These are phyloP conservation scores for Hypholoma sublateritium DNA, from an alignment of 768 basidiomycete genomes.

Conservation along the genomic window DNA sequence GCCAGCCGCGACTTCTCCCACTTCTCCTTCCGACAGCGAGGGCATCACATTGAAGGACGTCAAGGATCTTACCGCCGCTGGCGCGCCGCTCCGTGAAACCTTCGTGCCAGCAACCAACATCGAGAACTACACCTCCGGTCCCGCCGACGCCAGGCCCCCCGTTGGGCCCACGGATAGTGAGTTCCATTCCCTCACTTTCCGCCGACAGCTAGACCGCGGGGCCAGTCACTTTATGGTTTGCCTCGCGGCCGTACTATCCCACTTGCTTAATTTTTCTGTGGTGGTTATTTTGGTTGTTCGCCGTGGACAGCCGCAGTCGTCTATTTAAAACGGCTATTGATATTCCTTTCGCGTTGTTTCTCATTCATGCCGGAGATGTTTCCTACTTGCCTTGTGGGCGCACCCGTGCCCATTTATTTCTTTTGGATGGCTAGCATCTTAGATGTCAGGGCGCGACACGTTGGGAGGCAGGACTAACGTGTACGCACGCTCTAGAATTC, in stretches of 20 bases:
- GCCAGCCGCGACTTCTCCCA: conserved; percentile 20
- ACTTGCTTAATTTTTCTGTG: conserved; percentile 2
- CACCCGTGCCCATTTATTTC: too few species aligned
- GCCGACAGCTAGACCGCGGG: neutral
- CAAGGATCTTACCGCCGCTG: conserved; percentile 68
- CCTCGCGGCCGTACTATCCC: neutral
- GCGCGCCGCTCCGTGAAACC: conserved; percentile 67
- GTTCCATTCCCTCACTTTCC: conserved; percentile 24
- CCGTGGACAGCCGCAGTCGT: too few species aligned
- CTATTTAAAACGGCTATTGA: too few species aligned
- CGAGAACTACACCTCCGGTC: conserved; percentile 70
- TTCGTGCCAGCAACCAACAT: conserved; percentile 76
- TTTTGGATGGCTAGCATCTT: too few species aligned
- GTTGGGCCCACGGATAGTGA: conserved; percentile 73
- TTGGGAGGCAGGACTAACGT: too few species aligned
- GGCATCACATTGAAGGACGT: conserved; percentile 79
- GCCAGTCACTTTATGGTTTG: neutral
- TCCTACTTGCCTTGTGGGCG: too few species aligned
- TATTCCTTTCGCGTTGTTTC: too few species aligned
- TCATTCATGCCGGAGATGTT: too few species aligned
- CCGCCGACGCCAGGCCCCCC: conserved; percentile 65
- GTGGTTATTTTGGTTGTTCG: too few species aligned
- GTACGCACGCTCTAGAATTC: too few species aligned
- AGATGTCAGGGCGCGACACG: too few species aligned
- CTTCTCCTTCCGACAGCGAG: conserved; percentile 64